Evolutionary conservation across 169 alveolate genomes (phyloP), one percentile per base, ranked within the genome.

Genomic region (Ichthyophthirius multifiliis): DNA sequence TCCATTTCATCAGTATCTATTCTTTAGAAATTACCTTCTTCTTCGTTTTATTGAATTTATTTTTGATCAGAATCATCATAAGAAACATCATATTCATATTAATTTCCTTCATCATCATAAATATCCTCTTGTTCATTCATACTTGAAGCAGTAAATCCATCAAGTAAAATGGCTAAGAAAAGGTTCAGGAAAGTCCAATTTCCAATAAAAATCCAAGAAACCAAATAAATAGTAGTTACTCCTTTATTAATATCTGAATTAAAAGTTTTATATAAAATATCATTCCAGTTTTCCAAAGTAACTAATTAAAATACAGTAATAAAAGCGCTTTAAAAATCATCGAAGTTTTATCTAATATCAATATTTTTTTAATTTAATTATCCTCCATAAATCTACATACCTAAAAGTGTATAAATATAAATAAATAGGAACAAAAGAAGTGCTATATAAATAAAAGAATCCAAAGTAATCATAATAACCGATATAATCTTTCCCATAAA

Each of bases 171-270:
- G 20, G 98, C 96, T 46, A 92, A 74, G 48, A 95, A 95, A 65
- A 95, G 75, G 78, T 95, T 95, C 48, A 95, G 82, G 18, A 95
- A 78, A 82, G 94, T 86, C 78, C 83, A 95, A 73, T 95, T 93
- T 5, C 98, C 98, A 37, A 94, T 47, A 65, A 92, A 89, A 35
- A 95, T 92, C 96, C 97, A 94, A n/a, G 83, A 13, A 0, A 95
- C 62, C 16, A 90, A 86, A 83, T 91, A 95, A 37, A 93, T 31
- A 74, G 87, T 82, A 12, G 89, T 73, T 15, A 89, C 48, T 18
- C 65, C 35, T 63, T 75, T 76, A 6, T 74, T 78, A 4, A 87
- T 82, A n/a, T 35, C 5, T 4, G 77, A 67, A n/a, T 41, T 67
- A 20, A 67, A 67, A n/a, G 63, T n/a, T 16, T 35, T n/a, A 35